Conservation (phyloP, 2,329 filamentous ascomycete genomes). For the Daldinia sp. region DNA sequence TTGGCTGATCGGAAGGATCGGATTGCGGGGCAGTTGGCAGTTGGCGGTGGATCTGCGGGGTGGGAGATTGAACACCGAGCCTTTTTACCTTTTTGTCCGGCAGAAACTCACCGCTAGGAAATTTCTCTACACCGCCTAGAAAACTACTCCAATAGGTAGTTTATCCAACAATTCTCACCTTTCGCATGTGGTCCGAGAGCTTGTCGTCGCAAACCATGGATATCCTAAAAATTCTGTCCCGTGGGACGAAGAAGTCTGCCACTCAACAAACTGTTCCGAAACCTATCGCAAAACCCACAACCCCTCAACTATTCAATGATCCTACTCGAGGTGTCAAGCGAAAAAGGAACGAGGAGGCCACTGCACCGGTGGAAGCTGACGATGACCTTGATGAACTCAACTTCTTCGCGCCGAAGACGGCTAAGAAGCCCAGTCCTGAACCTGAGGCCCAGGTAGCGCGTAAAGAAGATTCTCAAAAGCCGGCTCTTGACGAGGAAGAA, state of each 20-base stretch:
- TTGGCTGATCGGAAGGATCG: not conserved
- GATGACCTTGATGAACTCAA: slow-evolving; percentile 58
- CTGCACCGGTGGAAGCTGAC: slow-evolving; percentile 42
- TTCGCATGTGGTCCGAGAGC: not conserved
- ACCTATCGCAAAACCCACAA: slow-evolving; percentile 57
- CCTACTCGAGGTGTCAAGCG: slow-evolving; percentile 59
- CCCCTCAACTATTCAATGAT: slow-evolving; percentile 76
- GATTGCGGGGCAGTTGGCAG: slow-evolving; percentile 15
- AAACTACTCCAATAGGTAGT: slow-evolving; percentile 11
- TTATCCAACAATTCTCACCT: slow-evolving; percentile 8
- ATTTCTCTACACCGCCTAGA: slow-evolving; percentile 33
- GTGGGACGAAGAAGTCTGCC: slow-evolving; percentile 68
- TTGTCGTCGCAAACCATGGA: slow-evolving; percentile 62
- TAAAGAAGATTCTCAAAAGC: slow-evolving; percentile 40
- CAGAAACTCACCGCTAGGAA: slow-evolving; percentile 32
- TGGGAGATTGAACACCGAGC: slow-evolving; percentile 6
- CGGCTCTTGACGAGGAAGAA: slow-evolving; percentile 70
- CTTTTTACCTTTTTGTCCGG: slow-evolving; percentile 25
- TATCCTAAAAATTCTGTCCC: slow-evolving; percentile 75
- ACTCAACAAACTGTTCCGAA: slow-evolving; percentile 49
- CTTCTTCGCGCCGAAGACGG: slow-evolving; percentile 64
- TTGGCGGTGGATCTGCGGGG: slow-evolving; percentile 18
- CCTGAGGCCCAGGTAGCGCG: slow-evolving; percentile 32
- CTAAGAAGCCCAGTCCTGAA: slow-evolving; percentile 37
- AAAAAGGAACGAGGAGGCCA: slow-evolving; percentile 56